Conservation (phyloP, 2,329 filamentous ascomycete species). For the Penicillium digitatum region DNA sequence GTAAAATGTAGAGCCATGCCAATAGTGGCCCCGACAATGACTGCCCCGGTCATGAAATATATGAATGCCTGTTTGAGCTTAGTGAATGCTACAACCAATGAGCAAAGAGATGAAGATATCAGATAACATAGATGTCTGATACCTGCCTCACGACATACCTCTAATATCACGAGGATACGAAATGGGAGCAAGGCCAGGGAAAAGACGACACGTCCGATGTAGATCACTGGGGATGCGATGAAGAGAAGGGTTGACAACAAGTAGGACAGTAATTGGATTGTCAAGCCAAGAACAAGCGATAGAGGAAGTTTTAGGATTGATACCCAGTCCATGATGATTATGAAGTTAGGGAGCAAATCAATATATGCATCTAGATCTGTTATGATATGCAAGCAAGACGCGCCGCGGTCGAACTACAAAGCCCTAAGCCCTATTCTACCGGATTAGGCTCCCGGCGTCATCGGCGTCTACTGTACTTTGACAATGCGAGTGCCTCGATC, state of each 20-base stretch:
- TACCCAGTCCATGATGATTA: constrained; percentile 1
- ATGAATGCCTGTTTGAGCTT: constrained; percentile 15
- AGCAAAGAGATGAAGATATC: neutral
- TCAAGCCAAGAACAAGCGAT: constrained; percentile 7
- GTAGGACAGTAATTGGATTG: constrained; percentile 17
- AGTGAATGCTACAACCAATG: neutral
- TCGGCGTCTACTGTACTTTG: constrained; percentile 14
- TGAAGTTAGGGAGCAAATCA: neutral
- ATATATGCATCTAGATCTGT: neutral
- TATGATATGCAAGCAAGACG: constrained; percentile 5
- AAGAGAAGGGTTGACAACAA: constrained; percentile 33
- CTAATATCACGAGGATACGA: constrained; percentile 50
- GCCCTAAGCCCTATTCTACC: constrained; percentile 25
- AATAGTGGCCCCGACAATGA: constrained; percentile 61
- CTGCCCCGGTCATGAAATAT: constrained; percentile 48
- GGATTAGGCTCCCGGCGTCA: constrained; percentile 20
- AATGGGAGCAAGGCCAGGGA: constrained; percentile 48
- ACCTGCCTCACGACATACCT: constrained; percentile 42
- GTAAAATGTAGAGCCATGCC: constrained; percentile 58
- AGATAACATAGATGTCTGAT: neutral
- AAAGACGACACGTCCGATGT: constrained; percentile 44
- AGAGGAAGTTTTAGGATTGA: neutral
- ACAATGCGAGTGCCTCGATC: constrained; percentile 5
- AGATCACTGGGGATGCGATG: constrained; percentile 47
- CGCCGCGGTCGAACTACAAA: constrained; percentile 4